These are phyloP conservation scores for Phytopythium mirpurense DNA, from an alignment of 352 stramenopile species.

Conservation along the genomic window DNA sequence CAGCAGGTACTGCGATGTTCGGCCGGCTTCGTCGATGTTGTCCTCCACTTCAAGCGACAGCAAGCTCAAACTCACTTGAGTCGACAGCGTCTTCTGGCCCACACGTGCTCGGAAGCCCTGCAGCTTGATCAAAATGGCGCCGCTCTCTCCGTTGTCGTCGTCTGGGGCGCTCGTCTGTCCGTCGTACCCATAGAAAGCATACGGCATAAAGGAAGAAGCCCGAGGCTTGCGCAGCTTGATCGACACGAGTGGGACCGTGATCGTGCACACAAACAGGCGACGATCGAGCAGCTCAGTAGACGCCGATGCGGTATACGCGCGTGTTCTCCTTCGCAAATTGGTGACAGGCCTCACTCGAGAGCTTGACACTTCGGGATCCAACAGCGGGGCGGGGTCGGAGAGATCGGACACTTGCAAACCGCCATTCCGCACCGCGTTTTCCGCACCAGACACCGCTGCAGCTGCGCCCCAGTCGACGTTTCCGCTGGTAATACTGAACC, in stretches of 20 bases:
- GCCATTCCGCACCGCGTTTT: not conserved
- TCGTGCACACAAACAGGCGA: conserved; percentile 69
- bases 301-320: conserved; percentile 1
- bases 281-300: conserved; percentile 60
- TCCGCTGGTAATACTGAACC: conserved; percentile 83
- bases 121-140: conserved; percentile 68
- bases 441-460: not conserved
- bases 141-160: conserved; percentile 54
- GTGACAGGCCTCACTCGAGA: not conserved
- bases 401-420: conserved; percentile 5
- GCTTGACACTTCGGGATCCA: not conserved
- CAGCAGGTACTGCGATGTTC: conserved; percentile 68
- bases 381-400: not conserved
- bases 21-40: conserved; percentile 48
- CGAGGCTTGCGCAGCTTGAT: conserved; percentile 77
- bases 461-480: conserved; percentile 37
- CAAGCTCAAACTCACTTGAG: conserved; percentile 61
- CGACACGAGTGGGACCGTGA: conserved; percentile 76
- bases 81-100: conserved; percentile 78
- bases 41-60: conserved; percentile 78
- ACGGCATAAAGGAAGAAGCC: conserved; percentile 29
- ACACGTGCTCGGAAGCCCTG: conserved; percentile 79
- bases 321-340: not conserved
- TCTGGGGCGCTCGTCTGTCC: conserved; percentile 32
- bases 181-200: conserved; percentile 58